These are phyloP conservation scores for Handroanthus guayacan DNA, from an alignment of 257 asterid genomes.

Conservation along the genomic window DNA sequence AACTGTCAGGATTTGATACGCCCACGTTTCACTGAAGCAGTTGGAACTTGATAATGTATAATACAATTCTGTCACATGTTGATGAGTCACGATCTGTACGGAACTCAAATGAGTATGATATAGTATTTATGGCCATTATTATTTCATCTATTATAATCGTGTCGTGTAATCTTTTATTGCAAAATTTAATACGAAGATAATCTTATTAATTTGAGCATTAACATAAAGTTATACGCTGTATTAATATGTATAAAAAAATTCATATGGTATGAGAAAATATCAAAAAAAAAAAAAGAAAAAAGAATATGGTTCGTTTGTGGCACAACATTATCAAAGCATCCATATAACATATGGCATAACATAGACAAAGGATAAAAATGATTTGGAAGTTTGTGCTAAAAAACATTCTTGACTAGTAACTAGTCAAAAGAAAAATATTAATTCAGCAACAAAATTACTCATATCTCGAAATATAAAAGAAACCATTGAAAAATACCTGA, in stretches of 20 bases:
- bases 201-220: neutral
- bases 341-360: too few relatives aligned
- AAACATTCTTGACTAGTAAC: too few relatives aligned
- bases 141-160: neutral
- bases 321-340: neutral
- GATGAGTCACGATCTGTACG: constrained; percentile 37
- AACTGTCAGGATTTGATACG: constrained; percentile 29
- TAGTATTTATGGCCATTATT: neutral
- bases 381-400: too few relatives aligned
- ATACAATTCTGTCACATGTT: constrained; percentile 28
- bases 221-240: neutral
- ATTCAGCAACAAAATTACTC: too few relatives aligned
- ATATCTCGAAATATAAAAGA: too few relatives aligned
- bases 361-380: too few relatives aligned
- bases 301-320: neutral
- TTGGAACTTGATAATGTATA: constrained; percentile 33
- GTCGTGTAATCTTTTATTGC: neutral
- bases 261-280: too few relatives aligned
- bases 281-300: neutral
- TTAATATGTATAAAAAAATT: too few relatives aligned
- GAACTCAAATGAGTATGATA: neutral
- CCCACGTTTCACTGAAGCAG: constrained; percentile 39
- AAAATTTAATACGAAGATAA: neutral
- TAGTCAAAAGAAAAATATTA: too few relatives aligned
- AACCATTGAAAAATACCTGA: too few relatives aligned